Conservation (phyloP, 202 grass and related monocot species). For the Elaeis oleifera region DNA sequence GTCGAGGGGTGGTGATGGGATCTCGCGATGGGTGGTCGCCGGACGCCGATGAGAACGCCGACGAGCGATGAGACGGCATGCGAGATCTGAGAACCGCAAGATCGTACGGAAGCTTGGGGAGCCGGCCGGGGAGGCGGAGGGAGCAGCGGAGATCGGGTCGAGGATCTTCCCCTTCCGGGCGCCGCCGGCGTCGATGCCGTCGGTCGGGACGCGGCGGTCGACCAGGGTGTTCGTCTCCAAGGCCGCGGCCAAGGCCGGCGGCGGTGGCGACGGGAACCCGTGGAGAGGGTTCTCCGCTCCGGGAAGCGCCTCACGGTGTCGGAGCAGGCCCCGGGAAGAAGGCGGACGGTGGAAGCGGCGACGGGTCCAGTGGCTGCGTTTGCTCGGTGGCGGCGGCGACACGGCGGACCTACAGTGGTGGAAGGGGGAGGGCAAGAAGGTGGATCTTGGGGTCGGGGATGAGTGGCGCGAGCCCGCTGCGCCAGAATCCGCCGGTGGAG, state of each 20-base stretch:
- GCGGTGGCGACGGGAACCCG: constrained; percentile 1
- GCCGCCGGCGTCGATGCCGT: constrained; percentile 41
- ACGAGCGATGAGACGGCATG: constrained; percentile 20
- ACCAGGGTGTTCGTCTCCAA: constrained; percentile 65
- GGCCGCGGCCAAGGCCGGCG: not conserved
- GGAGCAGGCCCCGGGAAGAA: constrained; percentile 2
- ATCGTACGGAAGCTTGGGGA: not conserved
- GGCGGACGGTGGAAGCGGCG: constrained; percentile 15
- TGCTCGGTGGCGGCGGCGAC: not conserved
- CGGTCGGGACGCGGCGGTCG: constrained; percentile 58
- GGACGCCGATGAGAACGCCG: not conserved
- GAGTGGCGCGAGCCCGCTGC: constrained; percentile 1
- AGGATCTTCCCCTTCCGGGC: constrained; percentile 29
- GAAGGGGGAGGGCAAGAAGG: constrained; percentile 13
- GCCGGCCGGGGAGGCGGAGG: constrained; percentile 1
- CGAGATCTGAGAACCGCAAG: constrained; percentile 33
- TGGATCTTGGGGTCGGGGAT: constrained; percentile 46
- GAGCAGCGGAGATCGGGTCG: constrained; percentile 25
- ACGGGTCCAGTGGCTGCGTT: constrained; percentile 11
- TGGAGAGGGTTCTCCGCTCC: constrained; percentile 35
- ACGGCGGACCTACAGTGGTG: constrained; percentile 21
- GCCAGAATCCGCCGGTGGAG: not conserved
- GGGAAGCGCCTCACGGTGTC: constrained; percentile 49
- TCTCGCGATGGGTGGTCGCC: not conserved
- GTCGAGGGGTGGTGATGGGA: constrained; percentile 14